Conservation (phyloP, 2,329 filamentous ascomycete species). For the Didymella segeticola region DNA sequence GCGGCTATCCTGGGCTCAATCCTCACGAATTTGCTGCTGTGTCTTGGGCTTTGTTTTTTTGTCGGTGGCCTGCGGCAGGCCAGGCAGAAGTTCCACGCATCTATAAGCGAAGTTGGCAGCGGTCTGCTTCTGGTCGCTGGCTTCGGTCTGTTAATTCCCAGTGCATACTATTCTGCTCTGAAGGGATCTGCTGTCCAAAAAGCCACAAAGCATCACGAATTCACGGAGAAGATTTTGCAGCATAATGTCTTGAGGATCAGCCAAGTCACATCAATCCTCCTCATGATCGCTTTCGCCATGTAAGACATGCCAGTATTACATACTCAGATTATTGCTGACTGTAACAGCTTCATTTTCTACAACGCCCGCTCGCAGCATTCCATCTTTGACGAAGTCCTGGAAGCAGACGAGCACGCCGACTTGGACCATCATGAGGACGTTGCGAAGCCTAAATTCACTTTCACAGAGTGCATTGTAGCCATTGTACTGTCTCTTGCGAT, state of each 20-base stretch:
- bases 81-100: slow-evolving; percentile 75
- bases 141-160: slow-evolving; percentile 53
- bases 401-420: slow-evolving; percentile 72
- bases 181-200: slow-evolving; percentile 42
- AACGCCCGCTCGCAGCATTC: slow-evolving; percentile 77
- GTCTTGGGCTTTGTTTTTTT: slow-evolving; percentile 81
- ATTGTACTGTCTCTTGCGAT: slow-evolving; percentile 69
- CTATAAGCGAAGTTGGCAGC: slow-evolving; percentile 79
- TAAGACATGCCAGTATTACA: slow-evolving; percentile 59
- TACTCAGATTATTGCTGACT: slow-evolving; percentile 65
- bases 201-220: slow-evolving; percentile 35
- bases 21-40: slow-evolving; percentile 79
- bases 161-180: slow-evolving; percentile 53
- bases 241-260: slow-evolving; percentile 46
- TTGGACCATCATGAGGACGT: slow-evolving; percentile 67
- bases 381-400: slow-evolving; percentile 77
- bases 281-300: slow-evolving; percentile 46
- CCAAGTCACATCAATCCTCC: slow-evolving; percentile 44
- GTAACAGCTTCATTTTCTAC: slow-evolving; percentile 70
- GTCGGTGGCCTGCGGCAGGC: slow-evolving; percentile 73
- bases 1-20: slow-evolving; percentile 86
- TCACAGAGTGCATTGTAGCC: slow-evolving; percentile 74
- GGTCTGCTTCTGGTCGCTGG: slow-evolving; percentile 79
- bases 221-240: slow-evolving; percentile 43
- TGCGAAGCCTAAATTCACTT: slow-evolving; percentile 72